Evolutionary conservation across 139 green algal genomes (phyloP).

Genomic region (Parachlorella kessleri): DNA sequence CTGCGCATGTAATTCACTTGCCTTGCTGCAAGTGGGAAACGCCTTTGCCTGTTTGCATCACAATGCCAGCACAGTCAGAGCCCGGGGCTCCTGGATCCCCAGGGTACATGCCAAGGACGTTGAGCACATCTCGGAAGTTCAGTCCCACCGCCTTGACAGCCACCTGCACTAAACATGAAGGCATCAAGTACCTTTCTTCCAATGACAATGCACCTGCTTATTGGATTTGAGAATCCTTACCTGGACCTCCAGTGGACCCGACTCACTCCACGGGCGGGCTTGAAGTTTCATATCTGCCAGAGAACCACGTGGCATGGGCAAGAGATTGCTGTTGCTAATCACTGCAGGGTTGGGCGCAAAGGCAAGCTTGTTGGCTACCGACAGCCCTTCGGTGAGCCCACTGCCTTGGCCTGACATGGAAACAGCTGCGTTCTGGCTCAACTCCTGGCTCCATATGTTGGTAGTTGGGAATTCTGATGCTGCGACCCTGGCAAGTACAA

Average conservation of each 20-base stretch:
- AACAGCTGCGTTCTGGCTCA: not conserved
- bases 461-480: not conserved
- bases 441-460: not conserved
- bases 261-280: too few relatives aligned
- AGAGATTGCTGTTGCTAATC: not conserved
- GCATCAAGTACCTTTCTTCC: too few relatives aligned
- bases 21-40: not conserved
- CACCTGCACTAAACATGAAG: slow-evolving; percentile 28
- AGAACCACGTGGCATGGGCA: not conserved
- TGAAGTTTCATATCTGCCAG: not conserved
- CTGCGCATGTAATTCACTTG: not conserved
- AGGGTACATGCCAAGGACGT: slow-evolving; percentile 66
- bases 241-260: not conserved
- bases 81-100: slow-evolving; percentile 52
- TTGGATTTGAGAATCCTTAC: slow-evolving; percentile 23
- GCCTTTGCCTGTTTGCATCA: slow-evolving; percentile 26
- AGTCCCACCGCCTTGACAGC: slow-evolving; percentile 48
- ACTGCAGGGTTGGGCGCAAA: not conserved
- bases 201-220: too few relatives aligned
- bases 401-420: not conserved
- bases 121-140: slow-evolving; percentile 66
- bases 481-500: too few relatives aligned
- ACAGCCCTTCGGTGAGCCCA: not conserved
- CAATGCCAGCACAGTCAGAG: slow-evolving; percentile 52
- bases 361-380: not conserved